These are phyloP conservation scores for Colletotrichum endophyticum DNA, from an alignment of 2,329 filamentous ascomycete genomes.

Conservation along the genomic window DNA sequence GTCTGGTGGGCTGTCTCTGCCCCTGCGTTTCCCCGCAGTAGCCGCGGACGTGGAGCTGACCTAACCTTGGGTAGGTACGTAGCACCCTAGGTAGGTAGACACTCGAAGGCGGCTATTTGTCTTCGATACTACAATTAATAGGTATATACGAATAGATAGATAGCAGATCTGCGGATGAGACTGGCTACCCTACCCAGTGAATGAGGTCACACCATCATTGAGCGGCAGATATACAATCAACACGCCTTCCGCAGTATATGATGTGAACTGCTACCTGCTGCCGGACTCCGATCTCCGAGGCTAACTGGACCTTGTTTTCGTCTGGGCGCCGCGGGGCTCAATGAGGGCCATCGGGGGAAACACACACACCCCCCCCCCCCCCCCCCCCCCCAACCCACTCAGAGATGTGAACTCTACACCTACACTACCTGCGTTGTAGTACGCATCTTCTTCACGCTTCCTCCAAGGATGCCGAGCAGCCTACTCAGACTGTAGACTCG, in stretches of 20 bases:
- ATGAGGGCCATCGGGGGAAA: background rate
- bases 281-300: background rate
- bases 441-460: background rate
- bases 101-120: background rate
- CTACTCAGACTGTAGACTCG: background rate
- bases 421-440: background rate
- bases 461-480: background rate
- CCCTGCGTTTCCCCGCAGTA: background rate
- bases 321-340: background rate
- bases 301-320: background rate
- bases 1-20: background rate
- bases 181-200: background rate
- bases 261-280: background rate
- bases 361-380: no score
- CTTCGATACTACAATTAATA: background rate
- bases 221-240: background rate
- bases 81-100: background rate
- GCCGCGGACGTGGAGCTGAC: background rate
- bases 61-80: background rate
- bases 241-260: background rate
- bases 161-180: background rate
- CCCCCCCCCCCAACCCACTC: background rate
- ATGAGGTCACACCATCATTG: background rate
- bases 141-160: background rate
- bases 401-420: background rate